Base-by-base conservation (phyloP, 2,329 filamentous ascomycete genomes). In the Phaeosphaeria sp. region DNA sequence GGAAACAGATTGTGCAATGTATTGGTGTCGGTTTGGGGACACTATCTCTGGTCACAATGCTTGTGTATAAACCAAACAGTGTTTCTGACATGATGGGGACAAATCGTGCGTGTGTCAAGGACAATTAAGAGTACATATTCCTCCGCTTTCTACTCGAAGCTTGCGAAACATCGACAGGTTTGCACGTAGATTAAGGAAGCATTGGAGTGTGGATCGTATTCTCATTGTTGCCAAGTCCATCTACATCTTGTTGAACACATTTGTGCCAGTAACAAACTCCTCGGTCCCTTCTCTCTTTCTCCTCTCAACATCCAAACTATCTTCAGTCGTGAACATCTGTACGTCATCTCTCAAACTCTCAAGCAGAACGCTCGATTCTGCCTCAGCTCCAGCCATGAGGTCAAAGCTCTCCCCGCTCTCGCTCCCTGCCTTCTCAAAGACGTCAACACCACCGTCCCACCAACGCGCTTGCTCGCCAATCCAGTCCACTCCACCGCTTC, bases 371-470 rank as follows among this genome's bases (percentile, higher is more conserved):
- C 69, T 74, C 13, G 65, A 63, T 60, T 81, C 79, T 0, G 78
- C 78, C 63, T 82, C 80, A 0, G 79, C 76, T 3, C 77, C 77
- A 20, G 78, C 77, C 76, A 83, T 76, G 60, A 81, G 65, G 59
- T 82, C 80, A 48, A 81, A 83, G 59, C 79, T 81, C 45, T 70
- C 68, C n/a, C 64, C 72, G 44, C 65, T 69, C 30, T 72, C 70
- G 9, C 66, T 70, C 13, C 66, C 68, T 2, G 63, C 59, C 57
- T 69, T 73, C 49, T 73, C 68, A 30, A 71, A 72, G 0, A 73
- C 71, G 33, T 74, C 72, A 15, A 68, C 50, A 4, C 73, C 73
- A 11, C 70, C 72, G 46, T 77, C 74, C 62, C 67, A 75, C 71
- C 71, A 74, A 30, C 73, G 58, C 1, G 73, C 75, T 47, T 77